Evolutionary conservation across 2,329 filamentous ascomycete species (phyloP), one percentile per base, ranked within the genome.

Genomic region (Epichloe elymi): DNA sequence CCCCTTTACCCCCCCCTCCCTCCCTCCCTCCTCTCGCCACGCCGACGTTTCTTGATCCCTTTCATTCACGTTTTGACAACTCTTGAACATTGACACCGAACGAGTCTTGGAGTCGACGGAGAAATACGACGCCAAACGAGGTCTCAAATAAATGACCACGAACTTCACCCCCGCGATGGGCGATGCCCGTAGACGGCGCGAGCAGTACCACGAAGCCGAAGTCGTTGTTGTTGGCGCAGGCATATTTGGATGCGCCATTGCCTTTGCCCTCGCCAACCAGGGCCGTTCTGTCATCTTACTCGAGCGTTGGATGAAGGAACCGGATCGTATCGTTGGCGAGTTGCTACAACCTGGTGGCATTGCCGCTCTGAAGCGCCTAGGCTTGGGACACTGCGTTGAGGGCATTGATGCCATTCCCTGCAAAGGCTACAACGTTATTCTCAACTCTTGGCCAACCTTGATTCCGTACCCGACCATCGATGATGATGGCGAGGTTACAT

Each of bases 251-350:
- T 95, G 88, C 66, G 87, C 90, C 19, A 74, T 89, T 20, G 91
- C 93, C 17, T 86, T 83, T 56, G 82, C 91, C 20, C 76, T 97
- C 44, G 90, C 86, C 53, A 83, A 86, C 60, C 93, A 97, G 70
- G 90, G 89, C 50, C 82, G 93, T 56, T 94, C 86, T 65, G 90
- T 98, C 26, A 77, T 97, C 26, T 73, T 98, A 48, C 79, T 98
- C 48, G 93, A 98, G 72, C 80, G 80, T 61, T 94, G 82, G 70
- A 74, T 97, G 69, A 88, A 88, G 68, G 85, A 97, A 72, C 93
- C 93, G 19, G 86, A 97, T 70, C 83, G 93, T 56, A 98, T 98
- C 58, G 89, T 98, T 46, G 93, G 93, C 60, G 93, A 98, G 71
- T 72, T 98, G 57, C 73, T 98, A 60, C 93, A 98, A 69, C 93